A percentile compares a stretch with the other conserved stretches of the same genome.
phyloP scores from a whole-genome alignment of 2,329 filamentous ascomycete genomes.

The Pseudocercospora macadamiae region DNA sequence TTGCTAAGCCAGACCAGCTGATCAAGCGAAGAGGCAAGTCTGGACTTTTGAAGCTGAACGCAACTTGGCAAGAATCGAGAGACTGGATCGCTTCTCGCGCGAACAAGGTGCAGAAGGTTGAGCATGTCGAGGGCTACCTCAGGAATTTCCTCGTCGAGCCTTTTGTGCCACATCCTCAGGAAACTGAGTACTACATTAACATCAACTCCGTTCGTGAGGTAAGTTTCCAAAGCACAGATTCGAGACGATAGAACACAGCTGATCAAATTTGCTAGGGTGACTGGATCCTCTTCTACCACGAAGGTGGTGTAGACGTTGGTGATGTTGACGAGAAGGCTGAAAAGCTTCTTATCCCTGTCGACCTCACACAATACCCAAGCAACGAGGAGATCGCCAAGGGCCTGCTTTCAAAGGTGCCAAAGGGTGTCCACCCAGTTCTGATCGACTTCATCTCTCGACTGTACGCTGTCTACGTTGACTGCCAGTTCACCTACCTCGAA shows the following conservation, averaged over 20 bases:
- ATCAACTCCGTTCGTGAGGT: conserved; percentile 99
- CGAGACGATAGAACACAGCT: conserved; percentile 32
- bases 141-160: conserved; percentile 98
- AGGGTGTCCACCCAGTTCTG: conserved; percentile 95
- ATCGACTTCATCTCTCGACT: conserved; percentile 98
- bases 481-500: conserved; percentile 99
- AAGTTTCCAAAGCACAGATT: conserved; percentile 51
- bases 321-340: conserved; percentile 99
- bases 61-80: conserved; percentile 91
- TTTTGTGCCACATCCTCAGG: conserved; percentile 91
- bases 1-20: conserved; percentile 98
- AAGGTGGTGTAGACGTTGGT: conserved; percentile 98
- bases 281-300: conserved; percentile 99
- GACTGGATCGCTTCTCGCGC: conserved; percentile 93
- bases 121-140: conserved; percentile 84
- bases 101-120: conserved; percentile 89
- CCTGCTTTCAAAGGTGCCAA: conserved; percentile 89
- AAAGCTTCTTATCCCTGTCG: conserved; percentile 96
- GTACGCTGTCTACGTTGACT: conserved; percentile 98
- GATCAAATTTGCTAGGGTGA: conserved; percentile 70
- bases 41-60: conserved; percentile 93
- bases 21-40: conserved; percentile 99
- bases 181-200: conserved; percentile 99
- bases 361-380: conserved; percentile 90
- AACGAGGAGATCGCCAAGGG: conserved; percentile 87